These are phyloP conservation scores for Priceomyces fermenticarens DNA, from an alignment of 805 yeast species.

Conservation along the genomic window DNA sequence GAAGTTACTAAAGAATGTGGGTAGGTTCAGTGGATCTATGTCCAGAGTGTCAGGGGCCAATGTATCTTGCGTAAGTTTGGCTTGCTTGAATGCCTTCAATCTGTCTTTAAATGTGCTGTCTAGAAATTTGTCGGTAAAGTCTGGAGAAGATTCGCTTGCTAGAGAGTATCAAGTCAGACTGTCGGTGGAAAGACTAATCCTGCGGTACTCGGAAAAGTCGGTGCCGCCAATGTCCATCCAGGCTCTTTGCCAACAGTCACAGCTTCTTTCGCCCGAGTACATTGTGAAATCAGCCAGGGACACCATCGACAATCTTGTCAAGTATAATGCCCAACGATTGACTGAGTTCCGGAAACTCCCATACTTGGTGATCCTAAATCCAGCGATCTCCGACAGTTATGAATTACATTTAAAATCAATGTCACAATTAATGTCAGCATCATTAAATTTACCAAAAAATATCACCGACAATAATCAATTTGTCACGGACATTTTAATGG, in stretches of 20 bases:
- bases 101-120: background rate
- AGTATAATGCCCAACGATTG: conserved; percentile 68
- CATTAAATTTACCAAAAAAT: conserved; percentile 39
- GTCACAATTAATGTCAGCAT: conserved; percentile 32
- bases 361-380: conserved; percentile 81
- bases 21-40: too few relatives aligned
- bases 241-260: conserved; percentile 43
- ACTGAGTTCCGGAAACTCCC: conserved; percentile 72
- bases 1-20: too few relatives aligned
- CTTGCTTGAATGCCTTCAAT: too few relatives aligned
- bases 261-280: conserved; percentile 34
- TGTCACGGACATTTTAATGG: conserved; percentile 45
- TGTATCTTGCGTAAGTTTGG: too few relatives aligned
- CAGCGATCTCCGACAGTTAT: conserved; percentile 77
- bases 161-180: conserved; percentile 57
- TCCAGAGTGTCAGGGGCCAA: too few relatives aligned
- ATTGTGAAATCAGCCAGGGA: conserved; percentile 47
- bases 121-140: background rate
- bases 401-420: conserved; percentile 70
- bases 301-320: conserved; percentile 55
- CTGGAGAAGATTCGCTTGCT: conserved; percentile 29
- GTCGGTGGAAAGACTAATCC: conserved; percentile 55
- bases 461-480: conserved; percentile 54
- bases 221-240: conserved; percentile 53
- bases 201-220: conserved; percentile 51